Percentiles rank a stretch among this genome's conserved stretches.
phyloP scores from a whole-genome alignment of 352 stramenopile species.

The Phytophthora litchii region DNA sequence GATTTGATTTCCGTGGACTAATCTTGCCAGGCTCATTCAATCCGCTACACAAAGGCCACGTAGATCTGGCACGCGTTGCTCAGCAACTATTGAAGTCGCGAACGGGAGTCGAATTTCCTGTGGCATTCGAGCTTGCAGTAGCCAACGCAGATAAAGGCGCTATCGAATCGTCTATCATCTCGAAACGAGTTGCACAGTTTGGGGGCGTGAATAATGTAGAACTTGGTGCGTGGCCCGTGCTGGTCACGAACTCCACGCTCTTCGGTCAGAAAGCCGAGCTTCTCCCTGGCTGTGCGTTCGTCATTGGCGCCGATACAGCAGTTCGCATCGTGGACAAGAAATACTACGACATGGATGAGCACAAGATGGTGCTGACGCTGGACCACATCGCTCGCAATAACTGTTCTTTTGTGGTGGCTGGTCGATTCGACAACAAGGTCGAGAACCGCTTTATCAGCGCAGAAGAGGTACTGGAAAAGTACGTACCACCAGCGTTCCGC shows the following conservation, averaged over 20 bases:
- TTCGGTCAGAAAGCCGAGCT: constrained; percentile 87
- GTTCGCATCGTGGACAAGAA: constrained; percentile 90
- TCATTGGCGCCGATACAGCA: constrained; percentile 91
- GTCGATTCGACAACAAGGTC: constrained; percentile 67
- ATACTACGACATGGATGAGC: constrained; percentile 84
- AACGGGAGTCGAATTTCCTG: constrained; percentile 38
- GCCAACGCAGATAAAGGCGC: constrained; percentile 83
- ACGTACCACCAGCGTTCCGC: constrained; percentile 53
- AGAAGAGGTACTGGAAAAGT: constrained; percentile 53
- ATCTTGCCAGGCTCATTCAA: constrained; percentile 87
- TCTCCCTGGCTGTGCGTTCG: constrained; percentile 77
- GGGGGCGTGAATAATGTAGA: constrained; percentile 3
- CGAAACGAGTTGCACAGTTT: constrained; percentile 64
- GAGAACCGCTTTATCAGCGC: constrained; percentile 58
- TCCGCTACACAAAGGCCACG: constrained; percentile 76
- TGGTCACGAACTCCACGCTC: constrained; percentile 79
- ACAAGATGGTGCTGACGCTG: constrained; percentile 80
- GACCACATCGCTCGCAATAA: constrained; percentile 60
- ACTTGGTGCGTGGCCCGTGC: constrained; percentile 58
- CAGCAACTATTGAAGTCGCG: constrained; percentile 45
- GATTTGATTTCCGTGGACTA: constrained; percentile 62
- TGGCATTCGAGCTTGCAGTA: constrained; percentile 80
- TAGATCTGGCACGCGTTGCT: constrained; percentile 56
- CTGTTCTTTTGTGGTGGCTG: constrained; percentile 90
- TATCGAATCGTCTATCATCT: constrained; percentile 48